These are phyloP conservation scores for Dactylonectria estremocensis DNA, from an alignment of 2,329 filamentous ascomycete genomes.

Conservation along the genomic window DNA sequence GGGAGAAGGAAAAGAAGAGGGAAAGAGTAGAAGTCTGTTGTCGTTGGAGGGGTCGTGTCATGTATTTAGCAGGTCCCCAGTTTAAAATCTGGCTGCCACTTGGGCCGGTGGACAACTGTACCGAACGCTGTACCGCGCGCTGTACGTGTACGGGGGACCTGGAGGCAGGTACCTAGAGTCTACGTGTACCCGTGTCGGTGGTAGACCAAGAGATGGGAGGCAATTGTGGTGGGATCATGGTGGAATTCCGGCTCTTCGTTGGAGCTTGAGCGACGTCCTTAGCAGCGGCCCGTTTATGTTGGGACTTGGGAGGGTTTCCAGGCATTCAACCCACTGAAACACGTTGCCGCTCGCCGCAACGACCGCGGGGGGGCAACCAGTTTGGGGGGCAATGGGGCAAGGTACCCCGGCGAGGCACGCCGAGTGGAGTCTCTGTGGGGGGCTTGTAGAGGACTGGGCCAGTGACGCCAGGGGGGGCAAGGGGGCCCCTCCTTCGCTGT, in stretches of 20 bases:
- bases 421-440: constrained; percentile 47
- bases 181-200: too few relatives aligned
- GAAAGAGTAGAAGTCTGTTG: constrained; percentile 43
- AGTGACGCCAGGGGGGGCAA: constrained; percentile 40
- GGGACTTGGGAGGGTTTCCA: constrained; percentile 15
- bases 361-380: constrained; percentile 35
- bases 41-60: constrained; percentile 54
- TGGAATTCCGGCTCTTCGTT: too few relatives aligned
- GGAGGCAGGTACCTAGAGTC: not conserved
- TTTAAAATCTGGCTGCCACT: constrained; percentile 43
- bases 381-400: constrained; percentile 11
- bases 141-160: constrained; percentile 18
- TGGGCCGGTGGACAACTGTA: constrained; percentile 22
- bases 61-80: constrained; percentile 49
- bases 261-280: constrained; percentile 18
- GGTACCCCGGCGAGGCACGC: constrained; percentile 42
- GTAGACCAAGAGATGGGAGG: too few relatives aligned
- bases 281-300: constrained; percentile 10
- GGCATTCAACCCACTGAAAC: constrained; percentile 2
- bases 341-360: constrained; percentile 33
- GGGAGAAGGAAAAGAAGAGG: constrained; percentile 44
- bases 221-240: too few relatives aligned
- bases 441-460: constrained; percentile 31
- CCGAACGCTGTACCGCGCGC: not conserved
- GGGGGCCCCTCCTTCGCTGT: constrained; percentile 29